phyloP scores from a whole-genome alignment of 2,329 filamentous ascomycete genomes.

The Calonectria ilicicola region DNA sequence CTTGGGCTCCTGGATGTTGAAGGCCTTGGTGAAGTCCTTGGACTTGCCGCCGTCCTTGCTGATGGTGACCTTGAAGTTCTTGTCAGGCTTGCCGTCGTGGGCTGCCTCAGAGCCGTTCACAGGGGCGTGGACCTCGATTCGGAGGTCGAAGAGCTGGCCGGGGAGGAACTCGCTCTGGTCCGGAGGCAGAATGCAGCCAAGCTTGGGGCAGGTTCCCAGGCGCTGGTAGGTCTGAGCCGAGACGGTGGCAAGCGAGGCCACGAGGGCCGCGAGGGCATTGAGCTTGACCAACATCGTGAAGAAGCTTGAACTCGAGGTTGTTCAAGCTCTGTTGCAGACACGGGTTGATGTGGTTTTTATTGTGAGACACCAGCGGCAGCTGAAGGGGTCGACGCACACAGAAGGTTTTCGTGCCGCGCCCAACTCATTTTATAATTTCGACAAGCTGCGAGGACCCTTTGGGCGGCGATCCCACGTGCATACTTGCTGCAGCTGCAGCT shows the following conservation, averaged over 20 bases:
- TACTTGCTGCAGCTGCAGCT: conserved; percentile 7
- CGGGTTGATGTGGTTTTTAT: conserved; percentile 14
- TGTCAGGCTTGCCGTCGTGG: conserved; percentile 75
- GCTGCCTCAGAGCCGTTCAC: conserved; percentile 86
- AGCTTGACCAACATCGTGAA: conserved; percentile 52
- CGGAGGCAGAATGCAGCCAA: conserved; percentile 71
- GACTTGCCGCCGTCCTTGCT: conserved; percentile 69
- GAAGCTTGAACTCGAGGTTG: conserved; percentile 22
- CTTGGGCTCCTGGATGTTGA: conserved; percentile 76
- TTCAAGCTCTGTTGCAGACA: neutral
- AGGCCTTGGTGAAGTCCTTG: conserved; percentile 72
- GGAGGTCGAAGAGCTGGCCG: conserved; percentile 86
- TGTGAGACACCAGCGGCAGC: conserved; percentile 30
- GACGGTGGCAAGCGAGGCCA: conserved; percentile 52
- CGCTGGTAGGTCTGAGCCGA: conserved; percentile 71
- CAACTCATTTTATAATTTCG: conserved; percentile 38
- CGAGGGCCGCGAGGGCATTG: conserved; percentile 48
- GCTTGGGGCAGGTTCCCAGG: conserved; percentile 68
- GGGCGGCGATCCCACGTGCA: conserved; percentile 22
- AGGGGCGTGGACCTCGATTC: conserved; percentile 84
- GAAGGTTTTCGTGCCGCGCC: conserved; percentile 23
- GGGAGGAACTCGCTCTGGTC: conserved; percentile 84
- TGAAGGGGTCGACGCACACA: conserved; percentile 21
- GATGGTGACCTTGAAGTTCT: conserved; percentile 81
- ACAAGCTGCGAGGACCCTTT: neutral